A percentile compares a stretch with the other conserved stretches of the same genome.
These are phyloP conservation scores for Austropuccinia psidii DNA, from an alignment of 1,284 basidiomycete species.

Conservation along the genomic window DNA sequence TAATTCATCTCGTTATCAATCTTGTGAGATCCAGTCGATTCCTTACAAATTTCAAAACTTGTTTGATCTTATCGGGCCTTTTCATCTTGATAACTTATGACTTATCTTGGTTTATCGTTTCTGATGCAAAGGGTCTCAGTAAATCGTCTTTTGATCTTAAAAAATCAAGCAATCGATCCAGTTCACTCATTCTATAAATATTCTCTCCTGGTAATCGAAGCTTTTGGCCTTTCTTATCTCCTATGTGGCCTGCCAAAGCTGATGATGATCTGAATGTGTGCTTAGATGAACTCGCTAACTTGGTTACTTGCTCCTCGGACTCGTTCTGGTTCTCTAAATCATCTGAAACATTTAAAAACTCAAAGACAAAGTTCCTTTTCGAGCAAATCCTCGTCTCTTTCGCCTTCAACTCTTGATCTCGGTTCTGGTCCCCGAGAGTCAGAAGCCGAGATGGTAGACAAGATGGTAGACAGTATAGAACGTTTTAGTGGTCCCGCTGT, in stretches of 20 bases:
- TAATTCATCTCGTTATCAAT: too few species aligned
- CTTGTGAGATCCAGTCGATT: too few species aligned
- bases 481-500: constrained; percentile 4
- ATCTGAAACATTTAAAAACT: neutral
- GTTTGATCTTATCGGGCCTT: too few species aligned
- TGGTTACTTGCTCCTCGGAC: constrained; percentile 30
- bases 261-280: neutral
- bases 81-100: too few species aligned
- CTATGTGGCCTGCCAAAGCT: neutral
- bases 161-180: too few species aligned
- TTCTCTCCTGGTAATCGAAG: neutral
- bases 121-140: too few species aligned
- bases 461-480: constrained; percentile 31
- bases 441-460: constrained; percentile 29
- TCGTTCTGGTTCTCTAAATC: constrained; percentile 7
- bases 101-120: too few species aligned
- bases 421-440: constrained; percentile 20
- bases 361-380: neutral
- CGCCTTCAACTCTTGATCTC: neutral
- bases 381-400: neutral
- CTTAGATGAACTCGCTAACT: constrained; percentile 30
- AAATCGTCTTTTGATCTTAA: too few species aligned
- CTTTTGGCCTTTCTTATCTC: neutral
- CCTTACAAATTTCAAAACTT: too few species aligned
- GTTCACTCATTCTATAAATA: neutral